Conservation (phyloP, 139 green algal genomes). For the Volvox africanus region DNA sequence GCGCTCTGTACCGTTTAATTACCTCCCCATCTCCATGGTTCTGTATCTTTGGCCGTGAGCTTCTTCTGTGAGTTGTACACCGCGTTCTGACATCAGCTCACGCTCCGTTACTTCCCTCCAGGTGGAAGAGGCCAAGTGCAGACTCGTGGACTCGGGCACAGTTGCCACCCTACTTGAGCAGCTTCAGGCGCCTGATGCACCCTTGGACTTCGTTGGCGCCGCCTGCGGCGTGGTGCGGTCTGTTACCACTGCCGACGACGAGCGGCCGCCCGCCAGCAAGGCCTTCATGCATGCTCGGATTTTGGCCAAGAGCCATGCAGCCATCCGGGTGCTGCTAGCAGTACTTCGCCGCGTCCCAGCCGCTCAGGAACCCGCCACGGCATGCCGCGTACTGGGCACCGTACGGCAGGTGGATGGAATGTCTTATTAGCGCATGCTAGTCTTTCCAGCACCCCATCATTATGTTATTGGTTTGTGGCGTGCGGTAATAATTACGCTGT, state of each 20-base stretch:
- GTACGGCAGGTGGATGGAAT: slow-evolving; percentile 22
- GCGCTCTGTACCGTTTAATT: too few relatives aligned
- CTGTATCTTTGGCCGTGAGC: too few relatives aligned
- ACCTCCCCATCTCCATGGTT: too few relatives aligned
- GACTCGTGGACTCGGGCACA: slow-evolving; percentile 18
- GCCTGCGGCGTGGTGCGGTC: slow-evolving; percentile 52
- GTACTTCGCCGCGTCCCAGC: slow-evolving; percentile 37
- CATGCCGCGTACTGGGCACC: slow-evolving; percentile 9
- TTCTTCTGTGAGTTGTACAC: too few relatives aligned
- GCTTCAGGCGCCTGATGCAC: slow-evolving; percentile 1
- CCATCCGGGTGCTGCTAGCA: slow-evolving; percentile 48
- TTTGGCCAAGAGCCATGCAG: slow-evolving; percentile 53
- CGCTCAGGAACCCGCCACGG: slow-evolving; percentile 28
- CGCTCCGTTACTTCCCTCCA: neutral
- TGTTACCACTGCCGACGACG: slow-evolving; percentile 77
- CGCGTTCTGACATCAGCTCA: neutral
- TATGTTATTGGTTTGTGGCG: too few relatives aligned
- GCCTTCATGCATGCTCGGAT: slow-evolving; percentile 67
- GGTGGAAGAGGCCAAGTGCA: slow-evolving; percentile 46
- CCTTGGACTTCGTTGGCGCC: slow-evolving; percentile 5
- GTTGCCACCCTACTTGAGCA: slow-evolving; percentile 26
- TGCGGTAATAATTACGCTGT: too few relatives aligned
- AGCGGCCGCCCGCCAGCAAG: slow-evolving; percentile 64
- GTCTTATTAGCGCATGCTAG: too few relatives aligned
- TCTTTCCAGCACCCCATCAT: too few relatives aligned